These are phyloP conservation scores for Aspergillus arachidicola DNA, from an alignment of 2,329 filamentous ascomycete genomes.

Conservation along the genomic window DNA sequence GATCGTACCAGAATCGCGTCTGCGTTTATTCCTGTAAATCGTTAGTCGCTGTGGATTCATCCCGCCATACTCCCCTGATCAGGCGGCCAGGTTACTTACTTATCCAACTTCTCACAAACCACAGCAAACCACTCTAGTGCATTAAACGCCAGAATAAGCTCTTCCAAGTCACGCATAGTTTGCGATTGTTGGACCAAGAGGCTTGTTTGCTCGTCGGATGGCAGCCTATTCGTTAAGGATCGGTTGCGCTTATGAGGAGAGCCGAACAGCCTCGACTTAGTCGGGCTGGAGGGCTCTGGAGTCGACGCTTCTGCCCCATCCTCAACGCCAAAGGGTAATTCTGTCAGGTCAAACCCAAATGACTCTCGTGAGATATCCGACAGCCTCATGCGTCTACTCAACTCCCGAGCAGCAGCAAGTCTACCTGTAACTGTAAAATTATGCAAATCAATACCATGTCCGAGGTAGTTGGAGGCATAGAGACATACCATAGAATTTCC, in stretches of 20 bases:
- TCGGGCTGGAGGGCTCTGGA: constrained; percentile 35
- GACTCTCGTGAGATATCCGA: constrained; percentile 48
- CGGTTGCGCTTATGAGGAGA: constrained; percentile 33
- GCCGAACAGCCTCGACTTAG: constrained; percentile 31
- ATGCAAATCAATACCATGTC: constrained; percentile 3
- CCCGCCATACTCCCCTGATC: not conserved
- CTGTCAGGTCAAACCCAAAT: constrained; percentile 42
- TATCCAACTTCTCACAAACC: constrained; percentile 50
- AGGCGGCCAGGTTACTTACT: constrained; percentile 32
- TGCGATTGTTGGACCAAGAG: constrained; percentile 53
- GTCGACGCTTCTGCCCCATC: constrained; percentile 27
- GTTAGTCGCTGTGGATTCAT: constrained; percentile 17
- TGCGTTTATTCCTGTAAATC: constrained; percentile 29
- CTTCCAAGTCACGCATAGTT: constrained; percentile 70
- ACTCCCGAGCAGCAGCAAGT: constrained; percentile 57
- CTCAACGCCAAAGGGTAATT: constrained; percentile 24
- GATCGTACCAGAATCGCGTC: constrained; percentile 37
- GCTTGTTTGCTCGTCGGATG: constrained; percentile 26
- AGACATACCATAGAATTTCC: constrained; percentile 79
- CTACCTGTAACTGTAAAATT: constrained; percentile 31
- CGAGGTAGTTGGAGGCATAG: constrained; percentile 17
- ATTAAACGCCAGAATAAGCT: constrained; percentile 66
- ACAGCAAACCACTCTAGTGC: constrained; percentile 68
- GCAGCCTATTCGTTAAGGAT: constrained; percentile 29
- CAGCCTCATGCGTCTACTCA: constrained; percentile 55